Conservation (phyloP, 805 yeast genomes). For the Scheffersomyces spartinae region DNA sequence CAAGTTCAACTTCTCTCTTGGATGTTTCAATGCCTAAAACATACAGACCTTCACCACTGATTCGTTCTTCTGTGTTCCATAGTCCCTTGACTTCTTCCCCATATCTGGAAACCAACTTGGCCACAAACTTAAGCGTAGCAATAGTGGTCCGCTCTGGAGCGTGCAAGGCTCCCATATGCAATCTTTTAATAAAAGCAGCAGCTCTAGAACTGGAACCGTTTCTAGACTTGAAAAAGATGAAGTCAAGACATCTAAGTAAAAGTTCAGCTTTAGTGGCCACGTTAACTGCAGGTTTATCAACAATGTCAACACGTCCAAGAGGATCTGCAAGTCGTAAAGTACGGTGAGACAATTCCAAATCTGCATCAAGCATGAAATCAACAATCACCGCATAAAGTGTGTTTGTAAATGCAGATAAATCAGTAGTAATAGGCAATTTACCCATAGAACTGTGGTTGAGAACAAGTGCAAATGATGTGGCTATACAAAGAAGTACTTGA, state of each 20-base stretch:
- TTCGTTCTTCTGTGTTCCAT: slow-evolving; percentile 80
- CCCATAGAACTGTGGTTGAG: slow-evolving; percentile 50
- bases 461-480: slow-evolving; percentile 80
- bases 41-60: slow-evolving; percentile 58
- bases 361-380: slow-evolving; percentile 64
- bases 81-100: slow-evolving; percentile 60
- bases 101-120: slow-evolving; percentile 60
- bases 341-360: slow-evolving; percentile 76
- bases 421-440: slow-evolving; percentile 55
- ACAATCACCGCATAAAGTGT: slow-evolving; percentile 61
- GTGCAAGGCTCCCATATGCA: slow-evolving; percentile 55
- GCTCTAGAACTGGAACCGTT: slow-evolving; percentile 61
- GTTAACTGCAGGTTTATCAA: slow-evolving; percentile 61
- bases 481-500: slow-evolving; percentile 69
- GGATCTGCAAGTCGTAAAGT: slow-evolving; percentile 77
- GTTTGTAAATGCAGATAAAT: slow-evolving; percentile 69
- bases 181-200: slow-evolving; percentile 70
- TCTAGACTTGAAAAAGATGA: slow-evolving; percentile 65
- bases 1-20: slow-evolving; percentile 38
- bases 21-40: slow-evolving; percentile 52
- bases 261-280: slow-evolving; percentile 85
- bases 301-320: slow-evolving; percentile 23
- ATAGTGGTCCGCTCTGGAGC: slow-evolving; percentile 82
- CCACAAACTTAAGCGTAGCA: slow-evolving; percentile 68
- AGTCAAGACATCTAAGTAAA: slow-evolving; percentile 64